phyloP scores from a whole-genome alignment of 306 rosid species.

The Astragalus membranaceus region DNA sequence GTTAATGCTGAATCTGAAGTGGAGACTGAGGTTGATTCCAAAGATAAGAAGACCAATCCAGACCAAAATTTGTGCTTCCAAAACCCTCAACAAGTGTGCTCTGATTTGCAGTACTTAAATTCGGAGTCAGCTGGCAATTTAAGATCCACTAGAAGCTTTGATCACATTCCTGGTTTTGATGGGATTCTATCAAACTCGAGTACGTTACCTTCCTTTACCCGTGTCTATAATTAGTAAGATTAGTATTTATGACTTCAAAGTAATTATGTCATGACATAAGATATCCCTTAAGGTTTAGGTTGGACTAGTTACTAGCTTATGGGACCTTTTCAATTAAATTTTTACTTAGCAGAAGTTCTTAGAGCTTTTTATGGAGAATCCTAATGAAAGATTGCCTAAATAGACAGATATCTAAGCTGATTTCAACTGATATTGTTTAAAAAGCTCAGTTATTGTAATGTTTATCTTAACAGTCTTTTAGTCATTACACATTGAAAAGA shows the following conservation, averaged over 20 bases:
- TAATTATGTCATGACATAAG: not conserved
- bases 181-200: slow-evolving; percentile 57
- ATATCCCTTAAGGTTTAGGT: not conserved
- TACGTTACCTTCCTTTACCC: slow-evolving; percentile 21
- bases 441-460: not conserved
- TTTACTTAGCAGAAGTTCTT: not conserved
- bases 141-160: slow-evolving; percentile 39
- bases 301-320: not conserved
- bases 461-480: too few relatives aligned
- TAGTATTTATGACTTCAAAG: not conserved
- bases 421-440: not conserved
- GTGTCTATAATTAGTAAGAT: not conserved
- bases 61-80: slow-evolving; percentile 58
- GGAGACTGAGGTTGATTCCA: slow-evolving; percentile 76
- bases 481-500: too few relatives aligned
- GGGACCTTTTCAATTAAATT: not conserved
- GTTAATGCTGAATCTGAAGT: slow-evolving; percentile 61
- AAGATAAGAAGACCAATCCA: slow-evolving; percentile 64
- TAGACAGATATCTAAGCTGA: not conserved
- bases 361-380: not conserved
- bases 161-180: slow-evolving; percentile 53
- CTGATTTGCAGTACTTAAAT: slow-evolving; percentile 63
- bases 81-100: slow-evolving; percentile 49
- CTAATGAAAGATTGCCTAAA: not conserved
- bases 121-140: slow-evolving; percentile 46